These are phyloP conservation scores for Thalassiosira sp. DNA, from an alignment of 352 stramenopile species.

Conservation along the genomic window DNA sequence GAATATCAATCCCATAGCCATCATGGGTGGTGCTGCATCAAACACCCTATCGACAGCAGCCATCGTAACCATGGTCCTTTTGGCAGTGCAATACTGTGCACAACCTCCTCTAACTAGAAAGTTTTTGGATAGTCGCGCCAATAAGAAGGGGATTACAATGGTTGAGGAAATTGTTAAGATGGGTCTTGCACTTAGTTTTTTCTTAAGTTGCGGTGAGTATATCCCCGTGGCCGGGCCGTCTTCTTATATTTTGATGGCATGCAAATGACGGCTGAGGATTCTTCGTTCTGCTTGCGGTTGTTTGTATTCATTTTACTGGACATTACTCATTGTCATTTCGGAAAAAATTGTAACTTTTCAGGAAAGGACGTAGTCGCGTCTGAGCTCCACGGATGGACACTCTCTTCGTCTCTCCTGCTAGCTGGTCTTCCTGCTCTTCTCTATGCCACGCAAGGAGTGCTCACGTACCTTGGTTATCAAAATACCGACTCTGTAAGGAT, in stretches of 20 bases:
- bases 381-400: conserved; percentile 53
- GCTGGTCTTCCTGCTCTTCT: conserved; percentile 64
- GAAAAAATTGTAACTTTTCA: conserved; percentile 1
- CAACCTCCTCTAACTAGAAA: conserved; percentile 58
- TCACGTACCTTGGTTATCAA: conserved; percentile 67
- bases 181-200: conserved; percentile 42
- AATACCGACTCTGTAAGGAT: conserved; percentile 56
- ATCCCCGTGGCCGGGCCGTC: background rate
- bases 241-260: background rate
- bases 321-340: background rate
- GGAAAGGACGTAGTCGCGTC: conserved; percentile 43
- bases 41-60: conserved; percentile 45
- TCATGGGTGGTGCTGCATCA: conserved; percentile 51
- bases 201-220: conserved; percentile 38
- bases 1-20: conserved; percentile 41
- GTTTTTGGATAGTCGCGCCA: conserved; percentile 52
- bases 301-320: background rate
- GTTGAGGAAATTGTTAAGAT: conserved; percentile 68
- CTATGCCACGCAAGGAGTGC: conserved; percentile 66
- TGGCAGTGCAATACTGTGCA: conserved; percentile 62
- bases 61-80: conserved; percentile 58
- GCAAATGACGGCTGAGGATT: background rate
- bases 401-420: conserved; percentile 50
- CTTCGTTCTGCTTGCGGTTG: background rate
- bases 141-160: conserved; percentile 59